Evolutionary conservation across 441 rosid genomes (phyloP).

Genomic region (Brassica hybrid): DNA sequence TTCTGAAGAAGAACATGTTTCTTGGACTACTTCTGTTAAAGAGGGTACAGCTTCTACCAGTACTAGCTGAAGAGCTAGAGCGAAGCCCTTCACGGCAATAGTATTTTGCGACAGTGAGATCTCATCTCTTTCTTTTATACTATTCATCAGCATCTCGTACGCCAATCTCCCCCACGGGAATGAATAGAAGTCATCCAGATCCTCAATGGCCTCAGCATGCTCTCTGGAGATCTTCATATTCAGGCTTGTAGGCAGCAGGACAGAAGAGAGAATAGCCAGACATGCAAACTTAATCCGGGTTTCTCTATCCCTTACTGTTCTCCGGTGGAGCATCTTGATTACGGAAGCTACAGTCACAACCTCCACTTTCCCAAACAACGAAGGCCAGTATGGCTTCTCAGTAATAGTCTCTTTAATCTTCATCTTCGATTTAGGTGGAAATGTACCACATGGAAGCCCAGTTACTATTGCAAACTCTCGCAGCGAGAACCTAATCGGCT

Average conservation of each 20-base stretch:
- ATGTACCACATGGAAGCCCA: neutral
- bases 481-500: neutral
- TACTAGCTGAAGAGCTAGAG: neutral
- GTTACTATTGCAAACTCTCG: neutral
- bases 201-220: neutral
- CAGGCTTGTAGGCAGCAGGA: neutral
- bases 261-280: neutral
- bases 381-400: neutral
- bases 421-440: neutral
- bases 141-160: neutral
- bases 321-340: neutral
- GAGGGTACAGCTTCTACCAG: neutral
- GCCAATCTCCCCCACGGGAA: neutral
- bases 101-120: neutral
- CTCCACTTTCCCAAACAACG: neutral
- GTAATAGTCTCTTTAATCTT: neutral
- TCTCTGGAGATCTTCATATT: neutral
- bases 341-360: neutral
- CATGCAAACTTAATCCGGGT: neutral
- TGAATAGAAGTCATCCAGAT: neutral
- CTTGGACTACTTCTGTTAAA: neutral
- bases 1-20: neutral
- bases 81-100: neutral
- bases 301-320: neutral
- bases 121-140: neutral